Base-by-base conservation (phyloP, 352 stramenopile genomes). In the Phytophthora aleatoria region DNA sequence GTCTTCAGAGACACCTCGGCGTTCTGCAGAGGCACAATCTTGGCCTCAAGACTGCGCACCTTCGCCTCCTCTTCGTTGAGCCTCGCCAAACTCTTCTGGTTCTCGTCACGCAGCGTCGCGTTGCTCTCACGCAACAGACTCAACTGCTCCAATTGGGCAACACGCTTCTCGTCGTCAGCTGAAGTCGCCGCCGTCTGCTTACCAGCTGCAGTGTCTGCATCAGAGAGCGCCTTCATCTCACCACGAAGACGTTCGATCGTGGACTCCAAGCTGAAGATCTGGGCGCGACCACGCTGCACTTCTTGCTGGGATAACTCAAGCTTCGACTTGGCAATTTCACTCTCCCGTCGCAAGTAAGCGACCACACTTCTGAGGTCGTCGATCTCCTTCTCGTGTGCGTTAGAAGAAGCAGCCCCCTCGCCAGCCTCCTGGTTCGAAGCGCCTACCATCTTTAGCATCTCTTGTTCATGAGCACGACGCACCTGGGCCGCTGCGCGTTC, bases 91-190 rank as follows among this genome's bases (percentile, higher is more conserved):
- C 70, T 87, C 61, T 85, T 80, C 48, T 91, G 73, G 60, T 77
- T 85, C 53, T 94, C 83, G 28, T 90, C 83, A 8, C 85, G 83
- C 53, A 94, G 64, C 38, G 73, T 91, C 12, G 85, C 85, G 57
- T 94, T 94, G 51, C 83, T 92, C 44, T 94, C 85, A 13, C 85
- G 83, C 35, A 94, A 51, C 11, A 94, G 63, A 53, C 71, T 89
- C n/a, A 94, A 56, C 57, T 91, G 82, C 45, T 94, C 80, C 2
- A 94, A 57, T 59, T 90, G 76, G 33, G 81, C 83, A 24, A 69
- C 60, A n/a, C 79, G 79, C 60, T 91, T 90, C 7, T 76, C 67
- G 12, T 78, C 69, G 10, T 74, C 74, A 3, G 61, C 55, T 26
- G 55, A 61, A 24, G 24, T 52, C 33, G 50, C 24, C 5, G 33